Percentiles rank a stretch among this genome's conserved stretches.
Evolutionary conservation across 1,284 basidiomycete genomes (phyloP).

Genomic region (Trametes hirsuta): DNA sequence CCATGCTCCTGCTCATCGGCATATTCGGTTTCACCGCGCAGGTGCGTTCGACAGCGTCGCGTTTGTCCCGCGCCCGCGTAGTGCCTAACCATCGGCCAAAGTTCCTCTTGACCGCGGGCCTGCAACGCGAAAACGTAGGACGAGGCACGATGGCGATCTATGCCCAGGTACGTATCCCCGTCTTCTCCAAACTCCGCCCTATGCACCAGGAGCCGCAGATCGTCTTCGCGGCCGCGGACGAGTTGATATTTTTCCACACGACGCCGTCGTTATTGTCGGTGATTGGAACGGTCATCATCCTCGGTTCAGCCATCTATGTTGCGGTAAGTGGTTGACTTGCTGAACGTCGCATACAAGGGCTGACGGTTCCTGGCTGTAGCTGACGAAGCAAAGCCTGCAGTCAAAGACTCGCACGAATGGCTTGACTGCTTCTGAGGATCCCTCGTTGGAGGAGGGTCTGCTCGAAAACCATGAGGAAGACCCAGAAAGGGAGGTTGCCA

Average conservation of each 20-base stretch:
- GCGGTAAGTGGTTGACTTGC: slow-evolving; percentile 42
- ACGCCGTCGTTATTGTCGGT: slow-evolving; percentile 52
- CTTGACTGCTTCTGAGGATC: background rate
- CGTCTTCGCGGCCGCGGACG: slow-evolving; percentile 58
- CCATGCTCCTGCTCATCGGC: slow-evolving; percentile 47
- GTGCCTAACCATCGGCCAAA: too few species aligned
- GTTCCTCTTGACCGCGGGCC: slow-evolving; percentile 55
- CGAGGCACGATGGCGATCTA: slow-evolving; percentile 62
- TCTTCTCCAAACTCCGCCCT: background rate
- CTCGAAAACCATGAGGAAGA: background rate
- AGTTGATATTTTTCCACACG: slow-evolving; percentile 60
- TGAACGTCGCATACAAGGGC: background rate
- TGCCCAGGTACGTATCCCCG: slow-evolving; percentile 44
- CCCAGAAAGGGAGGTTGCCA: too few species aligned
- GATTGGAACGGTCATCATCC: slow-evolving; percentile 56
- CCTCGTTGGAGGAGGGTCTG: background rate
- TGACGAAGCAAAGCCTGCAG: background rate
- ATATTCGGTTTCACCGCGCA: slow-evolving; percentile 63
- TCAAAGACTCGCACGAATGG: background rate
- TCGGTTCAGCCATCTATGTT: slow-evolving; percentile 59
- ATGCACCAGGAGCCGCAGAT: slow-evolving; percentile 39
- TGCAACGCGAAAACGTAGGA: slow-evolving; percentile 64
- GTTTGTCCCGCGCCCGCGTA: too few species aligned
- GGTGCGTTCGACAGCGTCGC: slow-evolving; percentile 28
- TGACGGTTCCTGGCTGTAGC: background rate